These are phyloP conservation scores for Aspergillus fumigatus DNA, from an alignment of 2,329 filamentous ascomycete species.

Conservation along the genomic window DNA sequence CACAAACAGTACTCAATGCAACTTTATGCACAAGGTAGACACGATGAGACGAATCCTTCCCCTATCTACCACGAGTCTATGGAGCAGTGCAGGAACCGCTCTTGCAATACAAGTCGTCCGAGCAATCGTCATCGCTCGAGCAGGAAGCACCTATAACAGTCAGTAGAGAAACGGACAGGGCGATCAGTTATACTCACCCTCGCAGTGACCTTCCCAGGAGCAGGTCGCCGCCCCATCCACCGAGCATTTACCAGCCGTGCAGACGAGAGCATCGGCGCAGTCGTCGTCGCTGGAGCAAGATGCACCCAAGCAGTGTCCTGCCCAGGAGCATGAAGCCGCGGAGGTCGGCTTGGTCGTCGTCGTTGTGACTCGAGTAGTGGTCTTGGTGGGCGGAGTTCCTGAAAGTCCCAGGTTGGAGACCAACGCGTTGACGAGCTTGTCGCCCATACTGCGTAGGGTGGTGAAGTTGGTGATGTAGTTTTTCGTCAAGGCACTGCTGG, in stretches of 20 bases:
- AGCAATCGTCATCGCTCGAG: not conserved
- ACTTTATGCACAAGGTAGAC: too few species aligned
- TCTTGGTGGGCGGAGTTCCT: not conserved
- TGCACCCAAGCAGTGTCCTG: not conserved
- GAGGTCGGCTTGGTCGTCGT: conserved; percentile 36
- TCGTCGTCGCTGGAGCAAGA: not conserved
- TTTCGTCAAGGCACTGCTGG: conserved; percentile 19
- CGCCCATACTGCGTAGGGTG: conserved; percentile 25
- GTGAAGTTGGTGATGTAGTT: conserved; percentile 27
- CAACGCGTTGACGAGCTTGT: conserved; percentile 20
- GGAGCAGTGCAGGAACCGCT: not conserved
- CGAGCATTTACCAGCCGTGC: too few species aligned
- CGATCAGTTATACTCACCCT: too few species aligned
- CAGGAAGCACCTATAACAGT: too few species aligned
- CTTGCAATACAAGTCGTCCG: not conserved
- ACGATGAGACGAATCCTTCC: too few species aligned
- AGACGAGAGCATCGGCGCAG: not conserved
- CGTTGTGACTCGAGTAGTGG: not conserved
- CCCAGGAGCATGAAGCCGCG: not conserved
- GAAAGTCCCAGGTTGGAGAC: conserved; percentile 16
- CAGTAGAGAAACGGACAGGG: too few species aligned
- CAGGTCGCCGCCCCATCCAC: too few species aligned
- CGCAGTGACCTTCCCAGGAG: too few species aligned
- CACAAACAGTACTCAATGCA: too few species aligned
- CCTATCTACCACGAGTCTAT: not conserved